Percentiles rank a stretch among this genome's conserved stretches.
phyloP scores from a whole-genome alignment of 2,329 filamentous ascomycete species.

The Ophiosphaerella herpotricha region DNA sequence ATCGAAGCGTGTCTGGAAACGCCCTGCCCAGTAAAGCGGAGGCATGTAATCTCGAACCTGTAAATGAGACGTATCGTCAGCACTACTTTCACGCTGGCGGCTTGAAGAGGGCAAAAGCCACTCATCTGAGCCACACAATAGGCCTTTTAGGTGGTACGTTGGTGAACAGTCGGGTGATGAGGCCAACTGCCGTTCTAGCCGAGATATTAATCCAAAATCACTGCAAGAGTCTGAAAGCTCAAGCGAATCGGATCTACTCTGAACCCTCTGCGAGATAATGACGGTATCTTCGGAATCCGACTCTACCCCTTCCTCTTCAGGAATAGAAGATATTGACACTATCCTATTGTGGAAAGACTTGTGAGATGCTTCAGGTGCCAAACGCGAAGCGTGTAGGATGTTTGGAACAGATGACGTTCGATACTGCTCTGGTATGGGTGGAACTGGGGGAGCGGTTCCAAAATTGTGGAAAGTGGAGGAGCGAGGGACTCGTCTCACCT shows the following conservation, averaged over 20 bases:
- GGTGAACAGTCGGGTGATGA: neutral
- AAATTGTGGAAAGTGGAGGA: slow-evolving; percentile 35
- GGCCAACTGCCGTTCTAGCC: neutral
- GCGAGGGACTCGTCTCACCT: slow-evolving; percentile 42
- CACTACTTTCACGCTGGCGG: slow-evolving; percentile 9
- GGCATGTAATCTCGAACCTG: slow-evolving; percentile 44
- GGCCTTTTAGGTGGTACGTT: neutral
- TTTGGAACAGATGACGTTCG: slow-evolving; percentile 21
- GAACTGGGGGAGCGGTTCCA: slow-evolving; percentile 28
- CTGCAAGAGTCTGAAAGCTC: slow-evolving; percentile 1
- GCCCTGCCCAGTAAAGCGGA: slow-evolving; percentile 40
- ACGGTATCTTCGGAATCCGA: neutral
- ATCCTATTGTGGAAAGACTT: neutral
- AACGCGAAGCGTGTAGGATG: slow-evolving; percentile 6
- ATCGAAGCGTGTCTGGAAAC: slow-evolving; percentile 40
- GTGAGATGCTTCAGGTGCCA: neutral
- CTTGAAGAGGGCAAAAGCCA: slow-evolving; percentile 14
- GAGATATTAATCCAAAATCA: neutral
- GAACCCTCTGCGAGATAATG: neutral
- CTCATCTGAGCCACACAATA: neutral
- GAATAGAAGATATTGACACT: slow-evolving; percentile 6
- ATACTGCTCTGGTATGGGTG: slow-evolving; percentile 28
- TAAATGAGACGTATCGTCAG: slow-evolving; percentile 21
- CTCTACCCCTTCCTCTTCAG: slow-evolving; percentile 7
- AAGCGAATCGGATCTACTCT: neutral